These are phyloP conservation scores for Lantana camara DNA, from an alignment of 257 asterid species.

Conservation along the genomic window DNA sequence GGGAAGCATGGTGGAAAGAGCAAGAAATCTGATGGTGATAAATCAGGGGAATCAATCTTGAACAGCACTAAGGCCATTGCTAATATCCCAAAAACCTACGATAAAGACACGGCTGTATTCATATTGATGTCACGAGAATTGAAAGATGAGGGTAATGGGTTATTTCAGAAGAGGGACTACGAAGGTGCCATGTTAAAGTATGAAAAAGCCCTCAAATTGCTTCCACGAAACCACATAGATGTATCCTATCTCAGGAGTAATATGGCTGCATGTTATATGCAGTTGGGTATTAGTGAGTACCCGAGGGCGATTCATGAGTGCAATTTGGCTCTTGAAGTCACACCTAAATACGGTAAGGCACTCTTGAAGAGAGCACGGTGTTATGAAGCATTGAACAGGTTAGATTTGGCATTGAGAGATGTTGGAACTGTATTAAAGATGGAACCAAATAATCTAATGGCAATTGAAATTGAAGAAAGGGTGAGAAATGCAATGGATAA, in stretches of 20 bases:
- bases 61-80: conserved; percentile 40
- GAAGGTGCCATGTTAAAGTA: conserved; percentile 78
- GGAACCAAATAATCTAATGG: conserved; percentile 86
- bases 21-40: conserved; percentile 44
- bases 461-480: conserved; percentile 67
- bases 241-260: conserved; percentile 76
- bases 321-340: conserved; percentile 85
- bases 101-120: conserved; percentile 64
- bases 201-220: conserved; percentile 76
- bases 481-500: conserved; percentile 50
- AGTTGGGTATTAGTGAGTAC: conserved; percentile 72
- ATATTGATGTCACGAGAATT: conserved; percentile 65
- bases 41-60: conserved; percentile 41
- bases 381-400: conserved; percentile 78
- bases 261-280: conserved; percentile 88
- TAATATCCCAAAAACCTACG: conserved; percentile 45
- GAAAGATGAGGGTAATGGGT: conserved; percentile 72
- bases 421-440: conserved; percentile 56
- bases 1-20: conserved; percentile 58
- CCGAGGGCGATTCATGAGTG: conserved; percentile 86
- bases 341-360: conserved; percentile 84
- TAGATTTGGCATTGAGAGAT: conserved; percentile 74
- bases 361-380: conserved; percentile 88
- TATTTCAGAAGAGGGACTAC: conserved; percentile 71
- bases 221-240: conserved; percentile 77